phyloP scores from a whole-genome alignment of 2,329 filamentous ascomycete genomes.

The Fusarium keratoplasticum region DNA sequence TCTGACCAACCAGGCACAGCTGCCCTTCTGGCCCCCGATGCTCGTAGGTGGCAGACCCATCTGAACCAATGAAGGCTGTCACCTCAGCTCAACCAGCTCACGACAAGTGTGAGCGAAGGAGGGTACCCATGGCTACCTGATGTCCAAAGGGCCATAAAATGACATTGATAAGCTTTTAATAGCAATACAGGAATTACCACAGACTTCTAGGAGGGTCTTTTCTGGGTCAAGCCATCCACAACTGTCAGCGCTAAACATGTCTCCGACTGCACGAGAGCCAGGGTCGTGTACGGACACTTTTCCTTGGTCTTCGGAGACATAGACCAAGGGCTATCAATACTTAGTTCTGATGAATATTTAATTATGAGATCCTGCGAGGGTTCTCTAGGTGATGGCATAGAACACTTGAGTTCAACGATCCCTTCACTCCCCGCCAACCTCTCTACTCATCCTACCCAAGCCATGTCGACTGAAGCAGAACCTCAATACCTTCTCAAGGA shows the following conservation, averaged over 20 bases:
- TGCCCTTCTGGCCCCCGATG: not conserved
- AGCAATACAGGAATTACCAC: not conserved
- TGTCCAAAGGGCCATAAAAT: not conserved
- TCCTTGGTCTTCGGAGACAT: not conserved
- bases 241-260: not conserved
- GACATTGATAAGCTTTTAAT: not conserved
- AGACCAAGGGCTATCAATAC: not conserved
- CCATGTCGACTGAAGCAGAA: not conserved
- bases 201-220: not conserved
- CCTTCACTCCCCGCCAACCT: not conserved
- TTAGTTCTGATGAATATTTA: not conserved
- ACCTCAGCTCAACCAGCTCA: not conserved
- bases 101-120: not conserved
- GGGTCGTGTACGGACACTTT: not conserved
- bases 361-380: not conserved
- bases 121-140: not conserved
- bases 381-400: not conserved
- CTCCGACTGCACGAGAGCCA: not conserved
- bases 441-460: not conserved
- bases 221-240: not conserved
- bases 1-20: not conserved
- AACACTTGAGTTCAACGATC: not conserved
- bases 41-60: not conserved
- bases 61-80: not conserved
- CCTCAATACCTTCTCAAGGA: constrained; percentile 13